phyloP scores from a whole-genome alignment of 2,329 filamentous ascomycete species.

The Colletotrichum gloeosporioides region DNA sequence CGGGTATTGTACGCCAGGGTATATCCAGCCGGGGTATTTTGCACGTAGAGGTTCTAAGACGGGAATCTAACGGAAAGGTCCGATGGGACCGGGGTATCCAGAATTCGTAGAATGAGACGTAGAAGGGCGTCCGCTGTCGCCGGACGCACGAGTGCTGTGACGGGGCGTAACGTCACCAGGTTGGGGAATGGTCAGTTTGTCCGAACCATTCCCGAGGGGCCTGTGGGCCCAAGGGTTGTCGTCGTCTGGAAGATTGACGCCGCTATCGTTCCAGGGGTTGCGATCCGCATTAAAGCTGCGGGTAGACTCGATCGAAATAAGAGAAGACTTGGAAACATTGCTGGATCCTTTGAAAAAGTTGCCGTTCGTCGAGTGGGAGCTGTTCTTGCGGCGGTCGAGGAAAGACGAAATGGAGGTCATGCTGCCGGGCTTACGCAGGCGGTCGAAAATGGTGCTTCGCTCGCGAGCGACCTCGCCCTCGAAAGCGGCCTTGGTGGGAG shows the following conservation, averaged over 20 bases:
- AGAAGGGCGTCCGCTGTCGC: constrained; percentile 89
- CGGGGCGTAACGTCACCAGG: constrained; percentile 84
- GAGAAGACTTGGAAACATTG: constrained; percentile 92
- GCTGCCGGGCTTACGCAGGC: constrained; percentile 91
- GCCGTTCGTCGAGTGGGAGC: constrained; percentile 79
- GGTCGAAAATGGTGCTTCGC: constrained; percentile 85
- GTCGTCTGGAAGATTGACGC: constrained; percentile 91
- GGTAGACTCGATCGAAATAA: constrained; percentile 94
- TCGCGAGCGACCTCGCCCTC: constrained; percentile 81
- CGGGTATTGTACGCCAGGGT: constrained; percentile 68
- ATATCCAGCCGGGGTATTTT: constrained; percentile 70
- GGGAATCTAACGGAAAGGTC: constrained; percentile 81
- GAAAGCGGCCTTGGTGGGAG: constrained; percentile 85
- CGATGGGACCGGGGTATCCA: constrained; percentile 93
- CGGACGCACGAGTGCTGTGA: constrained; percentile 83
- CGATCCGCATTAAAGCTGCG: constrained; percentile 89
- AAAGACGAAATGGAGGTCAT: constrained; percentile 97
- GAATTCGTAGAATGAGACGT: constrained; percentile 95
- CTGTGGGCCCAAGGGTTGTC: constrained; percentile 72
- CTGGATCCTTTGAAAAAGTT: constrained; percentile 92
- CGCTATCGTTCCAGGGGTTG: constrained; percentile 98
- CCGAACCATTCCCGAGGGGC: constrained; percentile 68
- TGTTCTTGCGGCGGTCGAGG: constrained; percentile 93
- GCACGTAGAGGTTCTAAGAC: constrained; percentile 54
- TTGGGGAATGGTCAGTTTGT: constrained; percentile 71